phyloP scores from a whole-genome alignment of 2,329 filamentous ascomycete genomes.

The Penicillium sclerotiorum region DNA sequence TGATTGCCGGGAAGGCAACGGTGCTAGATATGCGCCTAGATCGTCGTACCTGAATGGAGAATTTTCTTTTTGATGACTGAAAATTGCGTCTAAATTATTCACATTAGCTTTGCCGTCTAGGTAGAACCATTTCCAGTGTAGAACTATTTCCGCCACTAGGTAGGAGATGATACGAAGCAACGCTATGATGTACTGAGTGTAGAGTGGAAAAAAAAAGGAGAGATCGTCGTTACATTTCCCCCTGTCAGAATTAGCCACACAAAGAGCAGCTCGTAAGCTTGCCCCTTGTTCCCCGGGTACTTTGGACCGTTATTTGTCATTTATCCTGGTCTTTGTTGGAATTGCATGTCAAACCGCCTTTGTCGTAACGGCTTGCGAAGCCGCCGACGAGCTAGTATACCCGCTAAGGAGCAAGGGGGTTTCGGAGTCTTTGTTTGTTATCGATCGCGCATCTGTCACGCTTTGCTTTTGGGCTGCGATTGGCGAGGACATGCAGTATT shows the following conservation, averaged over 20 bases:
- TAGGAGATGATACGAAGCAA: not conserved
- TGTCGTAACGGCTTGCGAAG: constrained; percentile 1
- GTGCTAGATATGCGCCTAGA: constrained; percentile 1
- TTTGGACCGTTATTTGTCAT: constrained; percentile 7
- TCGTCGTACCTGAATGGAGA: not conserved
- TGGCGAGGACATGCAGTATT: not conserved
- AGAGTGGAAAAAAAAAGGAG: too few relatives aligned
- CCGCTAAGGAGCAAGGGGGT: constrained; percentile 10
- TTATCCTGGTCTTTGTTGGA: not conserved
- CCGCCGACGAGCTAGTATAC: constrained; percentile 2
- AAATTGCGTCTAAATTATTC: not conserved
- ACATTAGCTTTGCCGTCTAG: not conserved
- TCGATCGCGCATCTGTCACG: not conserved
- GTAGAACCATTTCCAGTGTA: not conserved
- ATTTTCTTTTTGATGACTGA: not conserved
- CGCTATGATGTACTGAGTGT: too few relatives aligned
- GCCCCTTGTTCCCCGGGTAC: constrained; percentile 1
- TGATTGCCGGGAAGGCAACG: constrained; percentile 10
- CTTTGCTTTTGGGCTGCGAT: too few relatives aligned
- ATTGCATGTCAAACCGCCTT: not conserved
- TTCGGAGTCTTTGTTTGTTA: constrained; percentile 11
- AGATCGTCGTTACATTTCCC: constrained; percentile 2
- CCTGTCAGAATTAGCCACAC: constrained; percentile 3
- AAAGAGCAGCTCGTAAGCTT: not conserved
- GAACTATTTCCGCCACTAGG: not conserved